Evolutionary conservation across 1,284 basidiomycete species (phyloP), one percentile per base, ranked within the genome.

Genomic region (Cutaneotrichosporon cutaneum): DNA sequence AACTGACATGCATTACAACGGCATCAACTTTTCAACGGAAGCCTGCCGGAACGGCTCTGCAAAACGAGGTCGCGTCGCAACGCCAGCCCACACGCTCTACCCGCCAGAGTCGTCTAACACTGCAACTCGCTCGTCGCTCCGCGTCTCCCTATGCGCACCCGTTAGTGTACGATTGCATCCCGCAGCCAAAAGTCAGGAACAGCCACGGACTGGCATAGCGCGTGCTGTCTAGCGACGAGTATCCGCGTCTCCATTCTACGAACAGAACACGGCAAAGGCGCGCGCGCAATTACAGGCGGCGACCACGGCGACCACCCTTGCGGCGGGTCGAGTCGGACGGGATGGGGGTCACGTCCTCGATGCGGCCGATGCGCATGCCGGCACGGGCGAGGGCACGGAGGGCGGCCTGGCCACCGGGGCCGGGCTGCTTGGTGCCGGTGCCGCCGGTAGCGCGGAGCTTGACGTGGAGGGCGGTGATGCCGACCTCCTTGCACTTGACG

Each of bases 251-350:
- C 58, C 27, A 53, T 39, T 39, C 58, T 56, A 63, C 35, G 53
- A 48, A 52, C 45, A n/a, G 35, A 51, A 51, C 48, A 53, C 18
- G 54, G 18, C 22, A 7, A 18, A 18, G 35, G 48, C 54, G 30
- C 50, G 39, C 26, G 47, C 35, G 56, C 50, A 64, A 61, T 74
- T 81, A 85, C 72, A 98, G 88, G 89, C 95, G 92, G 80, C 94
- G 92, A 94, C 95, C 95, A 85, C 95, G 94, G 75, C 95, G 92
- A 95, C 95, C 95, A 89, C 95, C 95, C 94, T 94, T 99, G 84
- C 94, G 88, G 78, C 95, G 88, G 73, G 95, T 99, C 69, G 90
- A 94, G 82, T 99, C 96, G 66, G 94, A 95, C 66, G 95, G 95
- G 69, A 95, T 87, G 72, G 95, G 95, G 62, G 95, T 99, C 65